Evolutionary conservation across 2,329 filamentous ascomycete genomes (phyloP).

Genomic region (Arthroderma uncinatum): DNA sequence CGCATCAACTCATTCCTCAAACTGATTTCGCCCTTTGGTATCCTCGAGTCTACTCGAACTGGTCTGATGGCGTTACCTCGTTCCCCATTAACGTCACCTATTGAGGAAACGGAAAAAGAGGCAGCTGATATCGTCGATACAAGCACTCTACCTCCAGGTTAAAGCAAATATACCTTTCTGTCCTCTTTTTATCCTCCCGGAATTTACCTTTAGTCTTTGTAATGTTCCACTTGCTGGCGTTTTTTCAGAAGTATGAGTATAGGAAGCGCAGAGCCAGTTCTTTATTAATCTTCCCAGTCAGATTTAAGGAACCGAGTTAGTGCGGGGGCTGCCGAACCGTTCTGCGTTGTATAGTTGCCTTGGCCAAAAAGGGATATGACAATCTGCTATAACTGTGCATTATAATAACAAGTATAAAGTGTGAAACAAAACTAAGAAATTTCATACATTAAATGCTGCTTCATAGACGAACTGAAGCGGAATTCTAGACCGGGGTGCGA

Average conservation of each 20-base stretch:
- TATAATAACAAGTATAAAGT: background rate
- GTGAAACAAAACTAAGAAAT: background rate
- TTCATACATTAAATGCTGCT: background rate
- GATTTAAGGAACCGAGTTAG: background rate
- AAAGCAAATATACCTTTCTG: conserved; percentile 21
- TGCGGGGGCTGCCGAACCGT: background rate
- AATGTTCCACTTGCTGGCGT: background rate
- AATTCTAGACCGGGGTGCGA: background rate
- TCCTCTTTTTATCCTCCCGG: conserved; percentile 9
- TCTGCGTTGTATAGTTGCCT: background rate
- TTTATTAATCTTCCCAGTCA: background rate
- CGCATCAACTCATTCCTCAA: conserved; percentile 98
- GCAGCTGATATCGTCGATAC: conserved; percentile 90
- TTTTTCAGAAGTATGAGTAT: background rate
- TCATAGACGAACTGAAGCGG: background rate
- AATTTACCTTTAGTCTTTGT: background rate
- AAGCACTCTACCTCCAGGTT: conserved; percentile 87
- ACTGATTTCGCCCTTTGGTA: conserved; percentile 84
- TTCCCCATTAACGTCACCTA: conserved; percentile 68
- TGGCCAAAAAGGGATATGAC: background rate
- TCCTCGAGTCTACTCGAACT: conserved; percentile 88
- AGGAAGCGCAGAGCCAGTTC: background rate
- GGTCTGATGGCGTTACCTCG: conserved; percentile 94
- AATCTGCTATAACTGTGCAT: background rate
- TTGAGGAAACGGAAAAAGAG: conserved; percentile 69